phyloP scores from a whole-genome alignment of 164 flowering plant genomes.

The Litsea cubeba region DNA sequence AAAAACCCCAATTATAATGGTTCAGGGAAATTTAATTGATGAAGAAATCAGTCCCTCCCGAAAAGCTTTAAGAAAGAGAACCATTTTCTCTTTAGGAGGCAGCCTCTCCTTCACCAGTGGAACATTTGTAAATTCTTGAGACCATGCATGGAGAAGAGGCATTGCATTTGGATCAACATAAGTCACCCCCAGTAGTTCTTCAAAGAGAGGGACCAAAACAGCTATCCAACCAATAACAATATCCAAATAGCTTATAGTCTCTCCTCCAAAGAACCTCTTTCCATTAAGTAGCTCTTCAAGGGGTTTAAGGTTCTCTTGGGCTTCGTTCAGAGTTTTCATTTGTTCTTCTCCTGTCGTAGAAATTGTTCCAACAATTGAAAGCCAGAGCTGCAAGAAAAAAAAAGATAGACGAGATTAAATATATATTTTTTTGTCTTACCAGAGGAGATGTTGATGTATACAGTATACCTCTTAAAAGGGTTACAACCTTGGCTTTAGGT shows the following conservation, averaged over 20 bases:
- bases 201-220: not conserved
- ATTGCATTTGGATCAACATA: conserved; percentile 1
- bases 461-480: too few species aligned
- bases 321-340: conserved; percentile 2
- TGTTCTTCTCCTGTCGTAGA: conserved; percentile 1
- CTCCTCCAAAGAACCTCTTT: conserved; percentile 7
- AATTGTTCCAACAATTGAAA: not conserved
- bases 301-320: conserved; percentile 5
- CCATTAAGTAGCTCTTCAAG: conserved; percentile 5
- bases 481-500: too few species aligned
- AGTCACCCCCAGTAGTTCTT: conserved; percentile 2
- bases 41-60: not conserved
- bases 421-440: too few species aligned
- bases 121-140: not conserved
- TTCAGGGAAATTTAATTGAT: too few species aligned
- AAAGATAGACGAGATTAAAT: too few species aligned
- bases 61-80: not conserved
- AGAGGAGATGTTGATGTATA: too few species aligned
- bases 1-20: not conserved
- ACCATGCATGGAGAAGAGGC: conserved; percentile 10
- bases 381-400: not conserved
- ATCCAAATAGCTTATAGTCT: conserved; percentile 2
- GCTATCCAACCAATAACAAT: conserved; percentile 6
- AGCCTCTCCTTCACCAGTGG: conserved; percentile 10
- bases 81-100: conserved; percentile 5